Conservation (phyloP, 192 early-diverging fungal species). For the Coemansia sp. region DNA sequence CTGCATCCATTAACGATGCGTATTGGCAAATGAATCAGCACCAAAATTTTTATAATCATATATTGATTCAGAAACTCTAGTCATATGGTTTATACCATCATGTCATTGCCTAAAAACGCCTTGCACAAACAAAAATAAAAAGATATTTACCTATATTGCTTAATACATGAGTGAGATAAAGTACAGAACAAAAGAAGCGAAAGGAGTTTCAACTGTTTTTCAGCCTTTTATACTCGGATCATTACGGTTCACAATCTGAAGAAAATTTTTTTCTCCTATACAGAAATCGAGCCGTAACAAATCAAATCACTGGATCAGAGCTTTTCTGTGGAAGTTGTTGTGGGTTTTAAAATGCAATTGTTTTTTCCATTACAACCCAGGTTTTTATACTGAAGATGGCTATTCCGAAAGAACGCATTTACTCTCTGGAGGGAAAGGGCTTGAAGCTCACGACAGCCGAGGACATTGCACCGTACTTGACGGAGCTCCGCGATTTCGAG, state of each 20-base stretch:
- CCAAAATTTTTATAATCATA: conserved; percentile 17
- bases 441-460: conserved; percentile 84
- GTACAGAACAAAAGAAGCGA: conserved; percentile 2
- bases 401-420: conserved; percentile 55
- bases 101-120: conserved; percentile 7
- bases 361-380: too few species aligned
- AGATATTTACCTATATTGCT: not conserved
- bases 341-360: too few species aligned
- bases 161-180: conserved; percentile 1
- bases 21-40: not conserved
- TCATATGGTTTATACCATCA: conserved; percentile 49
- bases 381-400: conserved; percentile 11
- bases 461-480: conserved; percentile 75
- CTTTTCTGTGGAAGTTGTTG: not conserved
- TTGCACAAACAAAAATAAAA: not conserved
- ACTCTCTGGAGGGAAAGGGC: conserved; percentile 83
- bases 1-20: too few species aligned
- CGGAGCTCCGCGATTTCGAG: conserved; percentile 63
- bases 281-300: not conserved
- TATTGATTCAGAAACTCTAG: conserved; percentile 49
- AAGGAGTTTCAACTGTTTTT: not conserved
- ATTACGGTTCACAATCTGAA: not conserved
- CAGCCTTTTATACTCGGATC: conserved; percentile 1
- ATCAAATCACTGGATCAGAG: too few species aligned
- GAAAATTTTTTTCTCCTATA: not conserved